Conservation (phyloP, 805 yeast genomes). For the Candida yuanshanica region DNA sequence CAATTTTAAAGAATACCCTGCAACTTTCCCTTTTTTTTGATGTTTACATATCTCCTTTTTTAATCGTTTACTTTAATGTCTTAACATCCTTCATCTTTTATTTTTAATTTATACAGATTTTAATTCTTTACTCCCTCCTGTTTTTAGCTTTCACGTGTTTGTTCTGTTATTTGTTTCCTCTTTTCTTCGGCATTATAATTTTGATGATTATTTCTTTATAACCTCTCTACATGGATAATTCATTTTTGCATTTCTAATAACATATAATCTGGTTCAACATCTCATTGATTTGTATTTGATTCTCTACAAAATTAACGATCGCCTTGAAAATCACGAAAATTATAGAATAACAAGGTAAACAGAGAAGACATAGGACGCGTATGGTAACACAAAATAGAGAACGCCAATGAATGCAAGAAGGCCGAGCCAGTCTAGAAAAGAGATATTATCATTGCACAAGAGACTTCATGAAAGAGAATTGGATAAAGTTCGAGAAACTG, state of each 20-base stretch:
- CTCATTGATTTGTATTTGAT: too few relatives aligned
- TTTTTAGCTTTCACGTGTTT: too few relatives aligned
- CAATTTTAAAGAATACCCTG: constrained; percentile 12
- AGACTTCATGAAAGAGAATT: constrained; percentile 1
- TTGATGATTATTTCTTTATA: too few relatives aligned
- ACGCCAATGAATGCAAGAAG: background rate
- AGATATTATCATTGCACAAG: background rate
- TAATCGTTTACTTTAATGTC: background rate
- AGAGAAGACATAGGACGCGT: background rate
- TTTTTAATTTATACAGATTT: too few relatives aligned
- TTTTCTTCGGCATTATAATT: too few relatives aligned
- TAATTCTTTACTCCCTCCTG: too few relatives aligned
- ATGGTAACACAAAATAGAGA: background rate
- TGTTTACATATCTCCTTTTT: background rate
- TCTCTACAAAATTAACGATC: too few relatives aligned
- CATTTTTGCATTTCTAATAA: too few relatives aligned
- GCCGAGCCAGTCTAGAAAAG: background rate
- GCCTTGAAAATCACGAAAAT: constrained; percentile 13
- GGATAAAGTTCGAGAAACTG: background rate
- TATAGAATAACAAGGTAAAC: constrained; percentile 10
- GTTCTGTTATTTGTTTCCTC: too few relatives aligned
- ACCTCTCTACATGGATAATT: too few relatives aligned
- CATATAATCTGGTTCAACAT: too few relatives aligned
- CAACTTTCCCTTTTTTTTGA: background rate
- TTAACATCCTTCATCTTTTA: too few relatives aligned